Percentiles rank a stretch among this genome's conserved stretches.
Evolutionary conservation across 148 eudicot species (phyloP).

Genomic region (Suaeda aralocaspica): DNA sequence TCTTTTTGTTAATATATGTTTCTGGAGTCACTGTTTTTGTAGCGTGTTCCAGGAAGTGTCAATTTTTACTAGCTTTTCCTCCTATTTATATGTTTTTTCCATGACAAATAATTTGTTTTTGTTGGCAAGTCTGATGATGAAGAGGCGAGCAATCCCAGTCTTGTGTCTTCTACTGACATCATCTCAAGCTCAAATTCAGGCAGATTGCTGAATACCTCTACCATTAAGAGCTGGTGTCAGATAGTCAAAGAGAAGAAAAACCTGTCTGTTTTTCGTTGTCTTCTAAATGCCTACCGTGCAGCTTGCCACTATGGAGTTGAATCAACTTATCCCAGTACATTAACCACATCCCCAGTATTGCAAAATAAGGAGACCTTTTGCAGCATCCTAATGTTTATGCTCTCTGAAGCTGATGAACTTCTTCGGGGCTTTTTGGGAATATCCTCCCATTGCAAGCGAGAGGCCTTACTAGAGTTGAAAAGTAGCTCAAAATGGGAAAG

Average conservation of each 20-base stretch:
- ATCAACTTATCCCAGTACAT: constrained; percentile 28
- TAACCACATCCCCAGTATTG: constrained; percentile 30
- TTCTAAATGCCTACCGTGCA: constrained; percentile 71
- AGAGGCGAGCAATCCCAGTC: constrained; percentile 32
- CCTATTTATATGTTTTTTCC: not conserved
- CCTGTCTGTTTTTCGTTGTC: constrained; percentile 50
- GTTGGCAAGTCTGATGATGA: constrained; percentile 77
- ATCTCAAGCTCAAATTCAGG: constrained; percentile 25
- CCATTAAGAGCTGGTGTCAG: constrained; percentile 51
- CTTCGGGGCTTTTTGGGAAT: constrained; percentile 54
- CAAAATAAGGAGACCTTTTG: constrained; percentile 54
- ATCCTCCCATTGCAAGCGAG: constrained; percentile 53
- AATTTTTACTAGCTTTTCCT: not conserved
- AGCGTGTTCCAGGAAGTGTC: constrained; percentile 6
- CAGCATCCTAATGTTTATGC: constrained; percentile 55
- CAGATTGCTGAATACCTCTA: constrained; percentile 41
- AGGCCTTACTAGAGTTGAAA: constrained; percentile 48
- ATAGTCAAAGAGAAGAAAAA: constrained; percentile 46
- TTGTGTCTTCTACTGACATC: constrained; percentile 30
- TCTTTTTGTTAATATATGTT: not conserved
- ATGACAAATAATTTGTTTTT: not conserved
- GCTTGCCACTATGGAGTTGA: constrained; percentile 83
- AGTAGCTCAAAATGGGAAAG: constrained; percentile 62
- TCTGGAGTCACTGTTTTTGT: not conserved
- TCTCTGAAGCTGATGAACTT: constrained; percentile 65